Evolutionary conservation across 306 rosid genomes (phyloP).

Genomic region (Alnus glutinosa): DNA sequence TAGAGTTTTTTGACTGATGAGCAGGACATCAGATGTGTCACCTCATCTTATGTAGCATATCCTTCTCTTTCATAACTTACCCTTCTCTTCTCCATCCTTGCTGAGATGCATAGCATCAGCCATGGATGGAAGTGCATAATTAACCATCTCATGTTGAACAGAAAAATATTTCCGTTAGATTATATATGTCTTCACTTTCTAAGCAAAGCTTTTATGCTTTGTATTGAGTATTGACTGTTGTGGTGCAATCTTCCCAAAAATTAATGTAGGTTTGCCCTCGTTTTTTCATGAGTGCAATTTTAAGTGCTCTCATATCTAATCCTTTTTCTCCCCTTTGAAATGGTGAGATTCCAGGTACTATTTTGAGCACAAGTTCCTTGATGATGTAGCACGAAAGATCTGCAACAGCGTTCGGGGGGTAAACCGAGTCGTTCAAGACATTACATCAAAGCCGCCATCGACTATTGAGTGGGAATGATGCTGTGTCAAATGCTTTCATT

Average conservation of each 20-base stretch:
- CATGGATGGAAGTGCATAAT: not conserved
- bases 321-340: conserved; percentile 11
- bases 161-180: not conserved
- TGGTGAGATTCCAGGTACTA: conserved; percentile 58
- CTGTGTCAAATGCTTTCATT: not conserved
- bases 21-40: not conserved
- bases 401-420: conserved; percentile 89
- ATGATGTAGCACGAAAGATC: conserved; percentile 75
- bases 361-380: conserved; percentile 84
- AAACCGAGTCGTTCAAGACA: conserved; percentile 84
- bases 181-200: not conserved
- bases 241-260: conserved; percentile 12
- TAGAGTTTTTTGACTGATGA: not conserved
- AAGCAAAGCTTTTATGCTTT: not conserved
- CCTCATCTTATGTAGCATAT: not conserved
- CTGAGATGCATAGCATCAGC: not conserved
- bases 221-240: not conserved
- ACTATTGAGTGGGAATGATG: conserved; percentile 93
- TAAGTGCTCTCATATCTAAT: conserved; percentile 5
- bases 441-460: conserved; percentile 97
- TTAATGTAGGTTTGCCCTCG: not conserved
- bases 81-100: not conserved
- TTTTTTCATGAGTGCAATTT: conserved; percentile 8
- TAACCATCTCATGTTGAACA: not conserved
- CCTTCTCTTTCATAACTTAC: not conserved